Conservation (phyloP, 106 monocot genomes). For the Dioscorea zingiberensis region DNA sequence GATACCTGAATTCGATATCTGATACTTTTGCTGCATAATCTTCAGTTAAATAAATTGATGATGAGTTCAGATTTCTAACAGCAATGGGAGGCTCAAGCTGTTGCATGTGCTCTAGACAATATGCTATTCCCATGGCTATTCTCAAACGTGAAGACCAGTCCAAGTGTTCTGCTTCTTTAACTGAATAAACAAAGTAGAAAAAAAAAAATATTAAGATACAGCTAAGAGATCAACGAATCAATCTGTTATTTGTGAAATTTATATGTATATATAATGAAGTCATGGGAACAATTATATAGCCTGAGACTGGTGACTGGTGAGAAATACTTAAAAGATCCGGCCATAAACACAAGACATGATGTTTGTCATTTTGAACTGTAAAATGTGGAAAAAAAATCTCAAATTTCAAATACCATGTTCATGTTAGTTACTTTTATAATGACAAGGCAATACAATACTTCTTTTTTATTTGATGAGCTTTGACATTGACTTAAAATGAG, state of each 20-base stretch:
- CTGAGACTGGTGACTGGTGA: neutral
- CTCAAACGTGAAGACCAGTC: slow-evolving; percentile 46
- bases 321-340: neutral
- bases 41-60: slow-evolving; percentile 53
- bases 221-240: neutral
- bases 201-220: neutral
- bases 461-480: too few species aligned
- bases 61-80: slow-evolving; percentile 29
- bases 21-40: slow-evolving; percentile 61
- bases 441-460: too few species aligned
- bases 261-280: too few species aligned
- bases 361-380: too few species aligned
- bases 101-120: slow-evolving; percentile 49
- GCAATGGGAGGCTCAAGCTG: slow-evolving; percentile 32
- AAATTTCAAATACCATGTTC: too few species aligned
- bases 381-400: too few species aligned
- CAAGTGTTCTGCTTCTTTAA: slow-evolving; percentile 63
- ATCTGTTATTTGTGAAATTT: too few species aligned
- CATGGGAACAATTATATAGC: too few species aligned
- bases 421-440: too few species aligned
- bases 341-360: too few species aligned
- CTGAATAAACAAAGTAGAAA: slow-evolving; percentile 16
- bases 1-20: slow-evolving; percentile 29
- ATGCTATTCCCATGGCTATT: slow-evolving; percentile 50
- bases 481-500: neutral